Conservation (phyloP, 495 filamentous ascomycete genomes). For the Daldinia childiae region DNA sequence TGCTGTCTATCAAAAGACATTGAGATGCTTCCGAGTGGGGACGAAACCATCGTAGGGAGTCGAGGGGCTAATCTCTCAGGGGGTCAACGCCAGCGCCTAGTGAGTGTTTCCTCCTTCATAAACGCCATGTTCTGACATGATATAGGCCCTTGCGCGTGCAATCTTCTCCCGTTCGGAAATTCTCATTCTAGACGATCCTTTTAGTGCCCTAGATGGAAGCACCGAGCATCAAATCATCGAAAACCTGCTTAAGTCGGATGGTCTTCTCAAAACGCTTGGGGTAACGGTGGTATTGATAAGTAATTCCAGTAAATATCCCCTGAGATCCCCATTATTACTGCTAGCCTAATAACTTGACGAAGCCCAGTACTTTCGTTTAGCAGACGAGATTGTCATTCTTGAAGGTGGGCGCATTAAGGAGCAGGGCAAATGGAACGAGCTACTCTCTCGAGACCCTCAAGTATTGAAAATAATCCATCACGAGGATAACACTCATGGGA, state of each 20-base stretch:
- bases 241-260: constrained; percentile 43
- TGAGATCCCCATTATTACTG: neutral
- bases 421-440: constrained; percentile 55
- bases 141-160: constrained; percentile 53
- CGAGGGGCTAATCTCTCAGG: constrained; percentile 73
- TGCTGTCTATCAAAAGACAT: constrained; percentile 68
- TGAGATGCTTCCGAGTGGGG: constrained; percentile 63
- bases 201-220: constrained; percentile 48
- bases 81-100: constrained; percentile 70
- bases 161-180: constrained; percentile 46
- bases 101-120: constrained; percentile 31
- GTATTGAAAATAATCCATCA: constrained; percentile 38
- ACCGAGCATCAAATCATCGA: constrained; percentile 48
- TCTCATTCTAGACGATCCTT: constrained; percentile 49
- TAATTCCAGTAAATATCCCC: constrained; percentile 46
- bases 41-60: constrained; percentile 68
- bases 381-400: constrained; percentile 64
- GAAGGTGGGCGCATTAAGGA: constrained; percentile 58
- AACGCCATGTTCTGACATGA: neutral
- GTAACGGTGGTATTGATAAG: constrained; percentile 47
- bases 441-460: constrained; percentile 31
- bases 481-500: constrained; percentile 8
- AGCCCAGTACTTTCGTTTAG: constrained; percentile 45
- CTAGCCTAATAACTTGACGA: constrained; percentile 2
- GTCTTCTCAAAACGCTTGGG: constrained; percentile 43